Base-by-base conservation (phyloP, 2,329 filamentous ascomycete species). In the Diaporthe destruens region DNA sequence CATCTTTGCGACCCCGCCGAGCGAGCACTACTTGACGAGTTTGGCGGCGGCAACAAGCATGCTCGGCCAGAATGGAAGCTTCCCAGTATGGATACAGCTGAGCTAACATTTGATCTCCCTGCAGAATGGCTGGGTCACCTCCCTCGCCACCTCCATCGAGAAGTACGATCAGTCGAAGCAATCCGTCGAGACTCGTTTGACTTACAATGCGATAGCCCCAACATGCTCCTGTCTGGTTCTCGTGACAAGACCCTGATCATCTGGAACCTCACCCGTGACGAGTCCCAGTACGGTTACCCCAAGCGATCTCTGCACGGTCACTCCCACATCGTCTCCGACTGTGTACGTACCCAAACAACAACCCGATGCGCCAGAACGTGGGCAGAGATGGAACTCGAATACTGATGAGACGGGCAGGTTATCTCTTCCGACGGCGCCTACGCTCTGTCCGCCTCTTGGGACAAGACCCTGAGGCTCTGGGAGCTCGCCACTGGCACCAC, bases 311-410 rank as follows among this genome's bases (percentile, higher is more conserved):
- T 99, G 80, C 93, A 97, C 89, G 96, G 96, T 83, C 96, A 99
- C 91, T 98, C 95, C 78, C 96, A 99, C 93, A 99, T 99, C 86
- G 95, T 99, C 85, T 98, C 96, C 86, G 96, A 99, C 93, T 98
- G 96, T 89, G 96, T 97, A 96, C 82, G 94, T 93, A 68, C 69
- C 69, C 72, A 61, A 67, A 39, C 47, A 56, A 59, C 2, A 32
- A 29, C 34, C 49, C 36, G 44, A 53, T 63, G 47, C 70, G 56
- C 57, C 65, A 66, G 55, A 55, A 54, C 18, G 7, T 56, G 34
- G 23, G 56, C 69, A 67, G 47, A 63, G 3, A 77, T 76, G 73
- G 72, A 70, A 74, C 65, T 72, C 8, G 69, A 75, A 76, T 77
- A 79, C 83, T 85, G 81, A 85, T 80, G 78, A 76, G 77, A 72